phyloP scores from a whole-genome alignment of 768 basidiomycete genomes.

The Melanogaster broomeanus region DNA sequence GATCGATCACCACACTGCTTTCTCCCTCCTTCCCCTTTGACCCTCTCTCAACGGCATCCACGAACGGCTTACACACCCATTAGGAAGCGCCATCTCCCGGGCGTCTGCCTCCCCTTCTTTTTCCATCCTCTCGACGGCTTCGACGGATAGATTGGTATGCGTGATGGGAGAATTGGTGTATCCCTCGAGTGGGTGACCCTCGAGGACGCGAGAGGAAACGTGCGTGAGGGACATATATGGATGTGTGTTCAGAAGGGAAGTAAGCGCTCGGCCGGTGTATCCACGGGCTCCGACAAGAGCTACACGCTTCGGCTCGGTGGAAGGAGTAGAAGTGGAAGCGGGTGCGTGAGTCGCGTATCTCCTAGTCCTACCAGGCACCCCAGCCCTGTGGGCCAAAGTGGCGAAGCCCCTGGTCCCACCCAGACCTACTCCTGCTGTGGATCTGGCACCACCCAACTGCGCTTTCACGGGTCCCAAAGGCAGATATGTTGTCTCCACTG shows the following conservation, averaged over 20 bases:
- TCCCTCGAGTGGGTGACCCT: slow-evolving; percentile 73
- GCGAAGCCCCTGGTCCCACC: slow-evolving; percentile 15
- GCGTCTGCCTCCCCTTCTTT: slow-evolving; percentile 89
- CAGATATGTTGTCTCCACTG: slow-evolving; percentile 87
- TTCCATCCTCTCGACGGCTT: slow-evolving; percentile 88
- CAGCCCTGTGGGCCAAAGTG: slow-evolving; percentile 28
- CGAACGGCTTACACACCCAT: slow-evolving; percentile 94
- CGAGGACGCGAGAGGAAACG: slow-evolving; percentile 94
- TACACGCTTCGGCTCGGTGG: slow-evolving; percentile 81
- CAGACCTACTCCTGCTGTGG: background rate
- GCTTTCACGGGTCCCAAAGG: slow-evolving; percentile 42
- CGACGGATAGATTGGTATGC: slow-evolving; percentile 78
- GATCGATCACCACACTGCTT: slow-evolving; percentile 81
- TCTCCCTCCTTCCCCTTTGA: slow-evolving; percentile 49
- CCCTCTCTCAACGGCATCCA: slow-evolving; percentile 88
- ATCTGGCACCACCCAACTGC: slow-evolving; percentile 16
- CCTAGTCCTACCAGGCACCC: slow-evolving; percentile 50
- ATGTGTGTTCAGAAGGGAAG: slow-evolving; percentile 83
- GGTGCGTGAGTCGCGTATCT: slow-evolving; percentile 77
- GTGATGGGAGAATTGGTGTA: slow-evolving; percentile 76
- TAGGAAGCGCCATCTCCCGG: slow-evolving; percentile 99
- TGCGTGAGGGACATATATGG: slow-evolving; percentile 87
- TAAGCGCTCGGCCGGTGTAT: slow-evolving; percentile 94
- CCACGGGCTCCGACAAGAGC: slow-evolving; percentile 97
- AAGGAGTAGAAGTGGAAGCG: slow-evolving; percentile 29